Base-by-base conservation (phyloP, 768 basidiomycete genomes). In the Lactarius hengduanensis region DNA sequence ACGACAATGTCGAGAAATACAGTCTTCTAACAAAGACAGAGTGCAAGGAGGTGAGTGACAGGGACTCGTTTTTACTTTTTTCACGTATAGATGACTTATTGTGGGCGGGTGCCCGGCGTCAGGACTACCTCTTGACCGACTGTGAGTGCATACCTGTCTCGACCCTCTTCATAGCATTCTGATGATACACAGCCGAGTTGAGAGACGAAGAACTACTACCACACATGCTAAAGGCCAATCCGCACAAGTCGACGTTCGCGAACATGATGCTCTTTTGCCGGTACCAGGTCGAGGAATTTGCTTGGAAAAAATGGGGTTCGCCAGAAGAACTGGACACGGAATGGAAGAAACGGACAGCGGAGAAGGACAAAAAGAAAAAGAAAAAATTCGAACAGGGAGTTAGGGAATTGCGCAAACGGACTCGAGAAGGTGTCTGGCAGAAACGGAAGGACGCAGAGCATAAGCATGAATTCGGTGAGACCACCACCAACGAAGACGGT, bases 251-350 rank as follows among this genome's bases (percentile, higher is more conserved):
- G 13, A 96, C 93, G 0, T 98, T 92, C 74, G 91, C 92, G 41
- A 99, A 98, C 80, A 98, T 98, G 97, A 98, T 98, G 97, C 83
- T 99, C 26, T 98, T 91, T 78, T 81, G 98, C 5, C 87, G 97
- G 40, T 90, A 81, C 73, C 96, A 98, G 76, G 93, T 97, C 2
- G 97, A 99, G 76, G 92, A 89, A 55, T 98, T 96, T 77, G 96
- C 97, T 5, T 97, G 90, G 90, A 89, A 92, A 74, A 99, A 99
- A 77, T 99, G 97, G 97, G 96, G 94, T 0, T 92, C 94, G 1
- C 83, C 92, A 10, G 95, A 97, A 75, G 93, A 86, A 11, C 77
- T 99, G 57, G 96, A 98, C 72, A 83, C 82, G 7, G 96, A 98
- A 74, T 98, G 88, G 76, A 89, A 91, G 71, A 81, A 83, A 40